Evolutionary conservation across 2,329 filamentous ascomycete species (phyloP).

Genomic region (Calcarisporium arbuscula): DNA sequence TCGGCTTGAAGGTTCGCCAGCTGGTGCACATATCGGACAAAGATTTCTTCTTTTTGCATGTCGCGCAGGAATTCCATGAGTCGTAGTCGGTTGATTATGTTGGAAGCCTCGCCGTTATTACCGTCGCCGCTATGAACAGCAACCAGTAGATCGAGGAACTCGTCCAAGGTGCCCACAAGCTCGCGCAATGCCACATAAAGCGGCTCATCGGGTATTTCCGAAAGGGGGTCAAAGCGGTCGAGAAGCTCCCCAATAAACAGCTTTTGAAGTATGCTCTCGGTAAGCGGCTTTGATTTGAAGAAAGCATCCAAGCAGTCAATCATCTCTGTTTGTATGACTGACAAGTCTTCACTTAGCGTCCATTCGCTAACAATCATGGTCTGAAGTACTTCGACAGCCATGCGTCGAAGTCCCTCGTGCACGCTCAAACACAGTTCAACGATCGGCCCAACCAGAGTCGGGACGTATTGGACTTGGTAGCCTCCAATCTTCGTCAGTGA

Average conservation of each 20-base stretch:
- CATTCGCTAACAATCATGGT: constrained; percentile 99
- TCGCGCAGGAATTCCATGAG: constrained; percentile 95
- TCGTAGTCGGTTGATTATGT: constrained; percentile 80
- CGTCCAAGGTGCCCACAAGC: constrained; percentile 78
- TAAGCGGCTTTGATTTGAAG: constrained; percentile 83
- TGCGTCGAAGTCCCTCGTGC: constrained; percentile 80
- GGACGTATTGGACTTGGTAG: constrained; percentile 97
- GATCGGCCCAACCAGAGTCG: constrained; percentile 81
- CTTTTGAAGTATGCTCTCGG: constrained; percentile 85
- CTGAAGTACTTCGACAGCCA: constrained; percentile 88
- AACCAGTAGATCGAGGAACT: constrained; percentile 83
- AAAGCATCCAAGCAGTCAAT: constrained; percentile 87
- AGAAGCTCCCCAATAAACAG: constrained; percentile 84
- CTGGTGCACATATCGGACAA: constrained; percentile 92
- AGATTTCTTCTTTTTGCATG: constrained; percentile 96
- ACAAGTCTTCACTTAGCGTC: constrained; percentile 88
- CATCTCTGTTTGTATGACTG: constrained; percentile 89
- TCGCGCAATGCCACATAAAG: constrained; percentile 71
- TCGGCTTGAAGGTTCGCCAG: constrained; percentile 71
- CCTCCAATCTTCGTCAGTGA: constrained; percentile 81
- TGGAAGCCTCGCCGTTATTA: constrained; percentile 67
- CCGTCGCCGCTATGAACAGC: constrained; percentile 76
- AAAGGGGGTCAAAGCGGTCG: constrained; percentile 68
- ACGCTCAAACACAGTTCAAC: constrained; percentile 93
- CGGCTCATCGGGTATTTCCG: constrained; percentile 60